phyloP scores from a whole-genome alignment of 2,329 filamentous ascomycete species.

The Scedosporium aurantiacum region DNA sequence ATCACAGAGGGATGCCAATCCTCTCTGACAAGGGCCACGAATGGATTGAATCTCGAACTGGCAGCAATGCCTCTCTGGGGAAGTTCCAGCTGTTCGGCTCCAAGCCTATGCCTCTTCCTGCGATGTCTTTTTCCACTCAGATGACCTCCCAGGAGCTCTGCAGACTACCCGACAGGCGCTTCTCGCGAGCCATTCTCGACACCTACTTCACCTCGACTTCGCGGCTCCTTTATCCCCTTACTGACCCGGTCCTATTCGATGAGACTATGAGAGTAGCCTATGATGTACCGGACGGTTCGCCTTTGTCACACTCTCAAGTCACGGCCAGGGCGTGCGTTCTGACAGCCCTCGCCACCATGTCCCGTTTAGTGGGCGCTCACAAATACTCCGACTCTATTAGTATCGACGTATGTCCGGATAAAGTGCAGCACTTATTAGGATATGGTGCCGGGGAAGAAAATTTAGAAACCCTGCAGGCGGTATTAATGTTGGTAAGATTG shows the following conservation, averaged over 20 bases:
- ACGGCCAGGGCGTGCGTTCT: slow-evolving; percentile 35
- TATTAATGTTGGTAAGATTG: slow-evolving; percentile 34
- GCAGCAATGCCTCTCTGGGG: slow-evolving; percentile 18
- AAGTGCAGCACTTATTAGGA: slow-evolving; percentile 29
- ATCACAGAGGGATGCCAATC: slow-evolving; percentile 36
- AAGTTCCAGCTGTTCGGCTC: slow-evolving; percentile 12
- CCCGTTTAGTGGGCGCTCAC: slow-evolving; percentile 12
- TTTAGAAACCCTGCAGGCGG: slow-evolving; percentile 31
- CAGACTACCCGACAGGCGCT: slow-evolving; percentile 23
- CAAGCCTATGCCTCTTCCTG: slow-evolving; percentile 6
- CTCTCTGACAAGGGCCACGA: slow-evolving; percentile 33
- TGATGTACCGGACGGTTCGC: slow-evolving; percentile 10
- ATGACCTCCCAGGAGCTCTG: background rate
- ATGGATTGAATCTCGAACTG: slow-evolving; percentile 36
- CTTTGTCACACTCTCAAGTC: slow-evolving; percentile 15
- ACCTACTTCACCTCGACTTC: slow-evolving; percentile 22
- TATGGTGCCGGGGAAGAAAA: slow-evolving; percentile 31
- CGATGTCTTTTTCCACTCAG: background rate
- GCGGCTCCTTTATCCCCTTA: slow-evolving; percentile 33
- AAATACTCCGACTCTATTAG: slow-evolving; percentile 19
- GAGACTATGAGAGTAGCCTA: slow-evolving; percentile 36
- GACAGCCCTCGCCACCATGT: slow-evolving; percentile 29
- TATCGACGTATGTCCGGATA: slow-evolving; percentile 26
- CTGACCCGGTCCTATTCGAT: slow-evolving; percentile 34
- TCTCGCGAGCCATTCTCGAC: slow-evolving; percentile 15